These are phyloP conservation scores for Rhytidhysteron rufulum DNA, from an alignment of 2,329 filamentous ascomycete genomes.

Conservation along the genomic window DNA sequence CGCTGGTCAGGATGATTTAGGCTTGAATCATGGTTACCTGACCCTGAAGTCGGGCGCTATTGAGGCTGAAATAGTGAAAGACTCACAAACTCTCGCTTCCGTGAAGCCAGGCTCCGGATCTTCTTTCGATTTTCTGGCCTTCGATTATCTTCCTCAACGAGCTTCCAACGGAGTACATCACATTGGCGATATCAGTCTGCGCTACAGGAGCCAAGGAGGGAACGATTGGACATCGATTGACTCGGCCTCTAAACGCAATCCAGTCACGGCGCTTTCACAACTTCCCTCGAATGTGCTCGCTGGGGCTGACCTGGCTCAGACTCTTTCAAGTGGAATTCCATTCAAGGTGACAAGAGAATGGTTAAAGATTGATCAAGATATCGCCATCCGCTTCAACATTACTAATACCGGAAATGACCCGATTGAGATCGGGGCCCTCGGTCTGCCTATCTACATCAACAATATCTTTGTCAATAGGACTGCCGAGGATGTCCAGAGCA, in stretches of 20 bases:
- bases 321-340: slow-evolving; percentile 34
- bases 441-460: slow-evolving; percentile 59
- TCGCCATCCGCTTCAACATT: slow-evolving; percentile 52
- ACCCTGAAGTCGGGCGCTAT: not conserved
- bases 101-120: not conserved
- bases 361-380: slow-evolving; percentile 46
- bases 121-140: slow-evolving; percentile 54
- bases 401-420: slow-evolving; percentile 39
- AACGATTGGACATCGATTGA: slow-evolving; percentile 46
- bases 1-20: not conserved
- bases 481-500: slow-evolving; percentile 46
- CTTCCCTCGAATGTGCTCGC: slow-evolving; percentile 29
- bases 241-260: slow-evolving; percentile 41
- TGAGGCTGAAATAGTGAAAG: not conserved
- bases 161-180: slow-evolving; percentile 55
- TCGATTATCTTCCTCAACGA: slow-evolving; percentile 46
- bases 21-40: not conserved
- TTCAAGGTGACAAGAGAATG: slow-evolving; percentile 52
- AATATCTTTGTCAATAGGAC: slow-evolving; percentile 56
- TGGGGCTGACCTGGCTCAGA: slow-evolving; percentile 40
- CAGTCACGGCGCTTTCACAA: slow-evolving; percentile 27
- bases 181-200: slow-evolving; percentile 55
- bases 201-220: slow-evolving; percentile 45
- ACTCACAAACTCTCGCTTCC: not conserved
- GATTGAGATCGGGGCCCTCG: slow-evolving; percentile 55